Conservation (phyloP, 345 rosid species). For the Punica granatum region DNA sequence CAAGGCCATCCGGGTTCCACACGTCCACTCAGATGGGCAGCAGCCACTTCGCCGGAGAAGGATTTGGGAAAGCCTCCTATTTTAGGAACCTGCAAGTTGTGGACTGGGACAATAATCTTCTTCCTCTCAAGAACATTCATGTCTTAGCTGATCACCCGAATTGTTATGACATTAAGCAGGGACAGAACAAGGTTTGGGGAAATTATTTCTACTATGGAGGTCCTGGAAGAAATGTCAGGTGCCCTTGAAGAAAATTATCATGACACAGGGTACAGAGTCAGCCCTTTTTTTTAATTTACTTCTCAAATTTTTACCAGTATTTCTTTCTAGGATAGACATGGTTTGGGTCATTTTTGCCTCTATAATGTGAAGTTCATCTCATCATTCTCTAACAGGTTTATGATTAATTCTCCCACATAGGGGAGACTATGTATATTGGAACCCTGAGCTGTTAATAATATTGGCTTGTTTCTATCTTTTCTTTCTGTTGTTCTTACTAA, state of each 20-base stretch:
- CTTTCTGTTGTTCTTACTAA: slow-evolving; percentile 8
- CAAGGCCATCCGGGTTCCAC: slow-evolving; percentile 67
- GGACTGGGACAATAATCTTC: slow-evolving; percentile 91
- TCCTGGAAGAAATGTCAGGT: slow-evolving; percentile 81
- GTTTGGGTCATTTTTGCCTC: slow-evolving; percentile 16
- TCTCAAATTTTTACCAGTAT: neutral
- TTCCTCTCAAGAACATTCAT: slow-evolving; percentile 61
- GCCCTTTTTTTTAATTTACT: neutral
- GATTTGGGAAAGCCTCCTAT: slow-evolving; percentile 83
- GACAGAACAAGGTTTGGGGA: slow-evolving; percentile 77
- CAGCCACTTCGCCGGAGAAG: slow-evolving; percentile 87
- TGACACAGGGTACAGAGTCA: neutral
- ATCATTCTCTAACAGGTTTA: slow-evolving; percentile 8
- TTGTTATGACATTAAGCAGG: slow-evolving; percentile 91
- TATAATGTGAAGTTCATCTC: neutral
- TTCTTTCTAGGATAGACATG: neutral
- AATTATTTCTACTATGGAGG: slow-evolving; percentile 97
- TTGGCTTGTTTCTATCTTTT: slow-evolving; percentile 6
- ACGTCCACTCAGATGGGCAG: slow-evolving; percentile 97
- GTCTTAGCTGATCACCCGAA: slow-evolving; percentile 76
- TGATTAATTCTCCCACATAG: slow-evolving; percentile 10
- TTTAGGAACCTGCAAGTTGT: slow-evolving; percentile 83
- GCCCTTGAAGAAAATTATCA: slow-evolving; percentile 33
- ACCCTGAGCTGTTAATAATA: slow-evolving; percentile 29
- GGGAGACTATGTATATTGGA: slow-evolving; percentile 27